Evolutionary conservation across 2,329 filamentous ascomycete genomes (phyloP).

Genomic region (Trichophyton mentagrophytes): DNA sequence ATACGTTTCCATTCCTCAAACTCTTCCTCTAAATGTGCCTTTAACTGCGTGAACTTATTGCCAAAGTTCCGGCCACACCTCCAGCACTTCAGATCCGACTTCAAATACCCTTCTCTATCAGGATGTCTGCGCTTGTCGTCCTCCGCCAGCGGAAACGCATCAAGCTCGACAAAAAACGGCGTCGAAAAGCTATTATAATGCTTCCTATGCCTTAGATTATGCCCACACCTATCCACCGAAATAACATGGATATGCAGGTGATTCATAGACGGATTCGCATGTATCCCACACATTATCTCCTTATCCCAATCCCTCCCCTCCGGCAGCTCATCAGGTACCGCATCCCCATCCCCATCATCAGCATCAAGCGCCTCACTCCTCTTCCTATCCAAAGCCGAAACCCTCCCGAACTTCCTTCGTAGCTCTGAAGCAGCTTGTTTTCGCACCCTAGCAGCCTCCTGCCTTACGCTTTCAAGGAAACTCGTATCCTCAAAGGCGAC

Average conservation of each 20-base stretch:
- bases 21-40: constrained; percentile 62
- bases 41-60: constrained; percentile 60
- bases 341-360: constrained; percentile 34
- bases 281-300: constrained; percentile 66
- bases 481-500: constrained; percentile 57
- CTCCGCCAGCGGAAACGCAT: constrained; percentile 61
- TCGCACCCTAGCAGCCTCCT: constrained; percentile 50
- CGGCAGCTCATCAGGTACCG: constrained; percentile 43
- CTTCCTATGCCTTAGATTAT: constrained; percentile 60
- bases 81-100: constrained; percentile 66
- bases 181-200: constrained; percentile 91
- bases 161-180: constrained; percentile 64
- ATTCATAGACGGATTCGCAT: constrained; percentile 81
- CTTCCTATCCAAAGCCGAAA: constrained; percentile 49
- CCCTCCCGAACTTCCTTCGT: constrained; percentile 51
- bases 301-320: constrained; percentile 62
- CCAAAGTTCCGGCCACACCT: constrained; percentile 62
- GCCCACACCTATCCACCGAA: constrained; percentile 63
- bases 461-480: constrained; percentile 54
- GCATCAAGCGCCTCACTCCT: constrained; percentile 55
- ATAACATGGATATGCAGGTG: constrained; percentile 86
- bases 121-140: constrained; percentile 53
- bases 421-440: constrained; percentile 61
- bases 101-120: constrained; percentile 46
- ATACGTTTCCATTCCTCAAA: constrained; percentile 61